Percentiles rank a stretch among this genome's conserved stretches.
These are phyloP conservation scores for Ganoderma lingzhi DNA, from an alignment of 1,284 basidiomycete genomes.

Conservation along the genomic window DNA sequence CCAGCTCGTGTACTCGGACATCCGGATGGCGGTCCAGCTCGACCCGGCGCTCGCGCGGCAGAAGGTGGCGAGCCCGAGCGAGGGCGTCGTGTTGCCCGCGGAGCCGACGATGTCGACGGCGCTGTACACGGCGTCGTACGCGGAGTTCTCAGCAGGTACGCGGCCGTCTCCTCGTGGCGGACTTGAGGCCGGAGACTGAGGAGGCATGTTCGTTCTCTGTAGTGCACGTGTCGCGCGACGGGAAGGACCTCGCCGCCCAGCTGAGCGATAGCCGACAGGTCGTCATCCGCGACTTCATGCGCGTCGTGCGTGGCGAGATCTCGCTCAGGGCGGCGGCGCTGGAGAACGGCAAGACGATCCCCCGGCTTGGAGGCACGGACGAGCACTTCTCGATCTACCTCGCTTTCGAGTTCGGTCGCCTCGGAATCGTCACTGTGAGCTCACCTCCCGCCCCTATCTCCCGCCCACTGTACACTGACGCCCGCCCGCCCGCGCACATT, in stretches of 20 bases:
- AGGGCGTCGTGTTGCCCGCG: slow-evolving; percentile 17
- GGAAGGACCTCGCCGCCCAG: slow-evolving; percentile 60
- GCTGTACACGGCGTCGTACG: slow-evolving; percentile 26
- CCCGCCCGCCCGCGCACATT: not conserved
- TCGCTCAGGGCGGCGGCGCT: slow-evolving; percentile 48
- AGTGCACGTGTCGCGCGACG: slow-evolving; percentile 71
- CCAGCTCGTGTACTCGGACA: slow-evolving; percentile 38
- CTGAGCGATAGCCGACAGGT: slow-evolving; percentile 53
- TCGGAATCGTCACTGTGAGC: slow-evolving; percentile 60
- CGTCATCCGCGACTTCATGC: slow-evolving; percentile 62
- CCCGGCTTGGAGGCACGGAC: slow-evolving; percentile 16
- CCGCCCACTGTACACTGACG: not conserved
- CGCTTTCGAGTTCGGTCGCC: slow-evolving; percentile 57
- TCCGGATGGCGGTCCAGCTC: slow-evolving; percentile 23
- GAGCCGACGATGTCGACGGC: slow-evolving; percentile 23
- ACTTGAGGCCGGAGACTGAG: not conserved
- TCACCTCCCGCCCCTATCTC: not conserved
- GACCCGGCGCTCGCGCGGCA: slow-evolving; percentile 21
- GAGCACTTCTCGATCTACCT: slow-evolving; percentile 54
- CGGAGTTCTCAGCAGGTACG: slow-evolving; percentile 28
- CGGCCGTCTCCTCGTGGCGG: not conserved
- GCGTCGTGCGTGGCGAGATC: slow-evolving; percentile 45
- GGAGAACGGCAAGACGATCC: slow-evolving; percentile 49
- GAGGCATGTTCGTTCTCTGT: not conserved
- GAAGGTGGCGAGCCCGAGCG: slow-evolving; percentile 13